phyloP scores from a whole-genome alignment of 140 eudicot genomes.

The Oenanthe javanica region DNA sequence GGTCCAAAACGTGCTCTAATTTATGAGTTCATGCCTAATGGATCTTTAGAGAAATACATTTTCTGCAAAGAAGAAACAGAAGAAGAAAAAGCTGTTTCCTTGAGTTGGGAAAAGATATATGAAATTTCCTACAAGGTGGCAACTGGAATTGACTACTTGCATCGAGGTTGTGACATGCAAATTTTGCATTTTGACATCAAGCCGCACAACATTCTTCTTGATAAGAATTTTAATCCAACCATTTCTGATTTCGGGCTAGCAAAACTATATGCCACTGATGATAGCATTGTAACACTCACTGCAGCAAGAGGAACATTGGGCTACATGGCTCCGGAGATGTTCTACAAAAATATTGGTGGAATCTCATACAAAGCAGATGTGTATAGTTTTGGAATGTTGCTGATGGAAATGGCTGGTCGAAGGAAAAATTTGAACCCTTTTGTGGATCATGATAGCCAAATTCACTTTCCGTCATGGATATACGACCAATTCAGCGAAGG shows the following conservation, averaged over 20 bases:
- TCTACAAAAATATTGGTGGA: not conserved
- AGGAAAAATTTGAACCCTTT: not conserved
- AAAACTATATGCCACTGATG: not conserved
- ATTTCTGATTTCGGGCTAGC: not conserved
- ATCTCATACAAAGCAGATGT: slow-evolving; percentile 4
- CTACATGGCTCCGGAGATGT: slow-evolving; percentile 4
- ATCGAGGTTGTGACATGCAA: slow-evolving; percentile 2
- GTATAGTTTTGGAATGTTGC: not conserved
- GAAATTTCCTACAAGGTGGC: not conserved
- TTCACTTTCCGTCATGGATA: not conserved
- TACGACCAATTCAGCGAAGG: not conserved
- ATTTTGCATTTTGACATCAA: slow-evolving; percentile 6
- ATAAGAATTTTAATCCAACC: not conserved
- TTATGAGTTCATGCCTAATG: not conserved
- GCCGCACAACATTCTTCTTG: not conserved
- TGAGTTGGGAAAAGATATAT: not conserved
- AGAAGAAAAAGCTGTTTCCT: not conserved
- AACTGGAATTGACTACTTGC: not conserved
- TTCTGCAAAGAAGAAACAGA: not conserved
- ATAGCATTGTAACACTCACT: slow-evolving; percentile 1
- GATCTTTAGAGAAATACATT: not conserved
- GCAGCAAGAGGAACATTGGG: slow-evolving; percentile 5
- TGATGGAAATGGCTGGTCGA: not conserved
- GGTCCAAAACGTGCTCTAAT: slow-evolving; percentile 1
- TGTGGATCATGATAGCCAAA: not conserved